Conservation (phyloP, 2,329 filamentous ascomycete species). For the Colletotrichum sojae region DNA sequence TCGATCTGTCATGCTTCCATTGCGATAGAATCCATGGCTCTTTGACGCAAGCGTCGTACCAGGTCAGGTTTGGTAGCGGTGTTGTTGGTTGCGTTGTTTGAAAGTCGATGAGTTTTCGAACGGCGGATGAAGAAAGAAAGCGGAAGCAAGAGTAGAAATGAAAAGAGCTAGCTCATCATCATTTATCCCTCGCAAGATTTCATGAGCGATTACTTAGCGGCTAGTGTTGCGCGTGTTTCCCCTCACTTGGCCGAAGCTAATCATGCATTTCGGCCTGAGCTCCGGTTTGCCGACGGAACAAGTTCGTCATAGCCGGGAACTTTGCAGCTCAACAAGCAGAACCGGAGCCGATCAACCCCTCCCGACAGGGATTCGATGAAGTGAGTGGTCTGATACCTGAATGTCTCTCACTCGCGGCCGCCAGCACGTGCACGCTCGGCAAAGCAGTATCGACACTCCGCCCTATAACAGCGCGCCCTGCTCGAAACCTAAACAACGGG, state of each 20-base stretch:
- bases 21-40: conserved; percentile 48
- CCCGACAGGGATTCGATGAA: neutral
- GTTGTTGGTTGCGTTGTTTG: neutral
- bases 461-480: no score
- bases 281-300: conserved; percentile 2
- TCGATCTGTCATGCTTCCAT: conserved; percentile 57
- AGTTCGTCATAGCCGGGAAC: conserved; percentile 16
- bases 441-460: neutral
- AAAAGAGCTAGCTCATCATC: neutral
- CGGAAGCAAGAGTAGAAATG: no score
- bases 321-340: neutral
- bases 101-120: neutral
- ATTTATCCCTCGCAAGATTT: conserved; percentile 9
- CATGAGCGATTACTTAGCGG: no score
- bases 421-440: neutral
- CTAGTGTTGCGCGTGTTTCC: conserved; percentile 9
- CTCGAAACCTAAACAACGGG: no score
- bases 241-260: conserved; percentile 36
- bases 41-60: conserved; percentile 40
- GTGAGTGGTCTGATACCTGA: conserved; percentile 1
- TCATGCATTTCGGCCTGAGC: conserved; percentile 23
- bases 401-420: neutral
- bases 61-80: neutral
- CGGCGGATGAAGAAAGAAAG: no score
- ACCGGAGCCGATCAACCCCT: no score